Evolutionary conservation across 2,329 filamentous ascomycete genomes (phyloP).

Genomic region (Ceratocystis diversiconidia): DNA sequence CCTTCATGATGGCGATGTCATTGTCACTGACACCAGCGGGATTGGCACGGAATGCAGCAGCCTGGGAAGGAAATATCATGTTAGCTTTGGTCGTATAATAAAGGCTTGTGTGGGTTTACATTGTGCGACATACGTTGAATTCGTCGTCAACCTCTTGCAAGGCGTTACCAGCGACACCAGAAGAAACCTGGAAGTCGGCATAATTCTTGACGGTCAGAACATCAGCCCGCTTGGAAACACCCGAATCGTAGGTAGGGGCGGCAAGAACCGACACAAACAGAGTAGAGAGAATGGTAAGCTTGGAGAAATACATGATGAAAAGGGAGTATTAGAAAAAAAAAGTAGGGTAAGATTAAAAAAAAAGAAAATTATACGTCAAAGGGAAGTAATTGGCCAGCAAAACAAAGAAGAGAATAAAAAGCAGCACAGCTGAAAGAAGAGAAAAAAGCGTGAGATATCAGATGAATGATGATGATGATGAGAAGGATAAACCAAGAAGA

Average conservation of each 20-base stretch:
- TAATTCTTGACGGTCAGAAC: conserved; percentile 24
- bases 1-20: conserved; percentile 38
- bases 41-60: conserved; percentile 27
- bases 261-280: conserved; percentile 27
- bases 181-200: conserved; percentile 35
- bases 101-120: background rate
- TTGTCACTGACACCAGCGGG: conserved; percentile 32
- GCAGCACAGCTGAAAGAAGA: conserved; percentile 18
- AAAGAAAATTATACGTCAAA: background rate
- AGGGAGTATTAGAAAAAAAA: conserved; percentile 6
- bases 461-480: conserved; percentile 10
- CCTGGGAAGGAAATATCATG: conserved; percentile 22
- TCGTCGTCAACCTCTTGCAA: conserved; percentile 39
- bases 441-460: conserved; percentile 7
- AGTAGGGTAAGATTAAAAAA: background rate
- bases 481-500: conserved; percentile 1
- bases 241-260: conserved; percentile 26
- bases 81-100: background rate
- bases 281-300: conserved; percentile 27
- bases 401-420: conserved; percentile 11
- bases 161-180: conserved; percentile 38
- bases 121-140: conserved; percentile 32
- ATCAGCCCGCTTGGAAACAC: conserved; percentile 21
- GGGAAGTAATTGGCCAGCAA: conserved; percentile 17
- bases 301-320: conserved; percentile 28